Base-by-base conservation (phyloP, 371 early-diverging fungal genomes). In the Dentiscutata heterogama region DNA sequence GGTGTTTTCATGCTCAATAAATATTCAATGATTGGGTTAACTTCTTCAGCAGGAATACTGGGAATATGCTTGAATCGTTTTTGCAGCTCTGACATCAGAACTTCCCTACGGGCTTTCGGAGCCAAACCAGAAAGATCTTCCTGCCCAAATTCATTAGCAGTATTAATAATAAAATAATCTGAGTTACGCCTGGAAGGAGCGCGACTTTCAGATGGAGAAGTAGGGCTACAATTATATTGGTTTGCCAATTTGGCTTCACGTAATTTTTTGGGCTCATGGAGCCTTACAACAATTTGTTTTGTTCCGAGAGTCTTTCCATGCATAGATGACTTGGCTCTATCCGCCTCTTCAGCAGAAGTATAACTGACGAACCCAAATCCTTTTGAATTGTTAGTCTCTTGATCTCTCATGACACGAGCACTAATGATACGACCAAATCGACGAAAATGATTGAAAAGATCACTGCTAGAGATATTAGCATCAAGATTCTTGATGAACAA, bases 271-370 rank as follows among this genome's bases (percentile, higher is more conserved):
- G 80, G 80, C 27, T 80, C 80, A 20, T 80, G 80, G 56, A 80
- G 80, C 29, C 80, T 80, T 14, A 80, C 80, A 54, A 80, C 80
- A 70, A 80, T 98, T 95, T 81, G 96, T 97, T 84, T 93, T 87
- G 89, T 92, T 88, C 75, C 97, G 96, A 85, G 94, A 92, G 82
- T 96, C 97, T 91, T 99, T 93, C 87, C 98, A 91, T 97, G 93
- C 96, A 96, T 96, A 85, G 96, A 96, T 80, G 89, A 89, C 92
- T 94, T 90, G 0, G 96, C 97, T 75, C 89, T 89, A 8, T 94
- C 93, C 85, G 93, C 96, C 83, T 96, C 97, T 79, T 94, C 92
- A 25, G 94, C 89, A 84, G 94, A 92, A 81, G 90, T 91, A 85
- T 96, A 96, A 84, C 94, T 94, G 27, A 96, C 87, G 80, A 96